Base-by-base conservation (phyloP, 371 early-diverging fungal species). In the Choanephora cucurbitarum region DNA sequence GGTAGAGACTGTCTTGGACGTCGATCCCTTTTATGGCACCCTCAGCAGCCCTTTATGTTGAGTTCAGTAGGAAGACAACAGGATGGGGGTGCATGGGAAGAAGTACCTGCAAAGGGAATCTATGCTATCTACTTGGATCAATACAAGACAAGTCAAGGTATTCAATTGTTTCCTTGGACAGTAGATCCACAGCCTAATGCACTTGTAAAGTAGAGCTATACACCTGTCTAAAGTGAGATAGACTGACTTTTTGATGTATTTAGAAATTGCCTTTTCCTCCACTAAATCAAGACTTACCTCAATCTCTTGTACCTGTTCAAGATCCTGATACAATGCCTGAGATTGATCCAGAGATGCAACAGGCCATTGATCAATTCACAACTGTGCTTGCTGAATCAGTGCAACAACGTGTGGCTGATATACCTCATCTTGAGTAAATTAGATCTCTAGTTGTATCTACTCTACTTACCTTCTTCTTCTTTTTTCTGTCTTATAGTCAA, bases 1-100 rank as follows among this genome's bases (percentile, higher is more conserved):
- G 88, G 90, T 0, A 81, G 95, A 14, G 94, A 94, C 62, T 84
- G 83, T 41, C 64, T 96, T 10, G 96, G 95, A 1, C 85, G 94
- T n/a, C 72, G 94, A 42, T 93, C 92, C 3, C 62, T 93, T 15
- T 34, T 93, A 17, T 83, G 83, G 82, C 76, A 81, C 49, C 61
- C 55, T 31, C 54, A 72, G 17, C 55, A 53, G 0, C 49, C 55
- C 10, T 78, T 87, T 43, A 58, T 76, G 42, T 51, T 88, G 41
- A 80, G 87, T 37, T 87, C 89, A 0, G 85, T 84, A 1, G 77
- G 79, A 18, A 58, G 58, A 47, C n/a, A n/a, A 39, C 67, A 50
- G 1, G 53, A 60, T 8, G 18, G 23, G 9, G 39, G 58, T 39
- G 58, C 52, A 9, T 84, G 89, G 82, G 75, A 81, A 46, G 91